Percentiles rank a stretch among this genome's conserved stretches.
Conservation (phyloP, 345 rosid species). For the Ceriops zippeliana region DNA sequence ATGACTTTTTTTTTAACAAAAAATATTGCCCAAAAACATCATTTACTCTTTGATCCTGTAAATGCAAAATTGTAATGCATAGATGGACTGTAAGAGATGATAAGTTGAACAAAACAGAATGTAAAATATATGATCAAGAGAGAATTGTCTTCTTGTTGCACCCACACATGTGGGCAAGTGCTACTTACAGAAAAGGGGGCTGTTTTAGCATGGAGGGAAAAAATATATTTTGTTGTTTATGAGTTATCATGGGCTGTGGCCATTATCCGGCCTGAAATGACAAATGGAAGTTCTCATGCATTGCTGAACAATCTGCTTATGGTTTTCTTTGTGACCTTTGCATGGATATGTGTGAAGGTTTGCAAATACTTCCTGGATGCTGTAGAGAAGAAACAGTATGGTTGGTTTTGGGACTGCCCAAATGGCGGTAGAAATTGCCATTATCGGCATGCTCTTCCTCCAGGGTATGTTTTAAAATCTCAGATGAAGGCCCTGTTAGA, state of each 20-base stretch:
- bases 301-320: neutral
- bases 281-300: neutral
- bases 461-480: constrained; percentile 85
- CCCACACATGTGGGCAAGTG: too few species aligned
- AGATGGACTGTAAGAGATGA: neutral
- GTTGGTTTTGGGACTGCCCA: constrained; percentile 97
- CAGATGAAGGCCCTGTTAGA: constrained; percentile 97
- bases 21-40: neutral
- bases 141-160: too few species aligned
- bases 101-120: too few species aligned
- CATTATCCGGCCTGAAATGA: neutral
- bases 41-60: neutral
- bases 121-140: too few species aligned
- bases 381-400: constrained; percentile 95
- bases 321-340: neutral
- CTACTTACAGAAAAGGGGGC: too few species aligned
- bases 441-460: constrained; percentile 97
- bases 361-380: constrained; percentile 95
- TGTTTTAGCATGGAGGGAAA: too few species aligned
- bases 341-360: constrained; percentile 41
- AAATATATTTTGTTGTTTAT: neutral
- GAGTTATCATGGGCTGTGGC: neutral
- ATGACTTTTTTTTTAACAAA: too few species aligned
- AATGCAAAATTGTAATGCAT: neutral
- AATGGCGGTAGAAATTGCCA: constrained; percentile 84